These are phyloP conservation scores for Penicillium canariense DNA, from an alignment of 495 filamentous ascomycete genomes.

Conservation along the genomic window DNA sequence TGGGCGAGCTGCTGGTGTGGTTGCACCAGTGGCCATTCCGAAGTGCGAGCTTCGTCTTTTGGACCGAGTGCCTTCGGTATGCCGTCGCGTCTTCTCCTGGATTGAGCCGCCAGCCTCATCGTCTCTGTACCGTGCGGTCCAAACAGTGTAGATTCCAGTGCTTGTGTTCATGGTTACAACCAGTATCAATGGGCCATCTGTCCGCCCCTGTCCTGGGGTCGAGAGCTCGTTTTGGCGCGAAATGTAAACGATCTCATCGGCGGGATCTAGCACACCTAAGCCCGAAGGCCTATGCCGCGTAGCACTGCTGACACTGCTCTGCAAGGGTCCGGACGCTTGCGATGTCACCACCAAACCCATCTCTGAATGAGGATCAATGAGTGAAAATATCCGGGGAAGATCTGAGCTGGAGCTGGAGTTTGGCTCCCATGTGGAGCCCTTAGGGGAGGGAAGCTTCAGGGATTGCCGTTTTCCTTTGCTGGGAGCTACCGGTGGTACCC, in stretches of 20 bases:
- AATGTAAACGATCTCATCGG: slow-evolving; percentile 80
- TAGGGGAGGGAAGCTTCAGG: slow-evolving; percentile 26
- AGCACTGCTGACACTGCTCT: slow-evolving; percentile 25
- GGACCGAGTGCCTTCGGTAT: slow-evolving; percentile 56
- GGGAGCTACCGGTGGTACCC: slow-evolving; percentile 34
- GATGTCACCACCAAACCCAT: slow-evolving; percentile 76
- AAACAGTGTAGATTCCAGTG: slow-evolving; percentile 70
- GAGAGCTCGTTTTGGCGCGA: slow-evolving; percentile 56
- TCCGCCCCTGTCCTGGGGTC: slow-evolving; percentile 12
- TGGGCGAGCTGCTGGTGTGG: slow-evolving; percentile 65
- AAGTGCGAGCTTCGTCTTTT: slow-evolving; percentile 83
- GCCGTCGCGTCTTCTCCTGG: slow-evolving; percentile 44
- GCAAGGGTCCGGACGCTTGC: slow-evolving; percentile 34
- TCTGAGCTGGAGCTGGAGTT: slow-evolving; percentile 48
- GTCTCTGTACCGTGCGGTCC: slow-evolving; percentile 69
- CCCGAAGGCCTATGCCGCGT: slow-evolving; percentile 31
- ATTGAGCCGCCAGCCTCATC: slow-evolving; percentile 53
- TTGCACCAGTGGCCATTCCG: slow-evolving; percentile 72
- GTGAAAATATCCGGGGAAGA: slow-evolving; percentile 75
- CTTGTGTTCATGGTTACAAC: slow-evolving; percentile 79
- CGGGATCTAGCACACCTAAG: slow-evolving; percentile 56
- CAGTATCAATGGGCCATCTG: slow-evolving; percentile 57
- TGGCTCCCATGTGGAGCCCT: slow-evolving; percentile 24
- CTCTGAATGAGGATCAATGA: slow-evolving; percentile 85
- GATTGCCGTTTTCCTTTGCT: slow-evolving; percentile 40